phyloP scores from a whole-genome alignment of 805 yeast species.

The Barnettozyma salicaria region DNA sequence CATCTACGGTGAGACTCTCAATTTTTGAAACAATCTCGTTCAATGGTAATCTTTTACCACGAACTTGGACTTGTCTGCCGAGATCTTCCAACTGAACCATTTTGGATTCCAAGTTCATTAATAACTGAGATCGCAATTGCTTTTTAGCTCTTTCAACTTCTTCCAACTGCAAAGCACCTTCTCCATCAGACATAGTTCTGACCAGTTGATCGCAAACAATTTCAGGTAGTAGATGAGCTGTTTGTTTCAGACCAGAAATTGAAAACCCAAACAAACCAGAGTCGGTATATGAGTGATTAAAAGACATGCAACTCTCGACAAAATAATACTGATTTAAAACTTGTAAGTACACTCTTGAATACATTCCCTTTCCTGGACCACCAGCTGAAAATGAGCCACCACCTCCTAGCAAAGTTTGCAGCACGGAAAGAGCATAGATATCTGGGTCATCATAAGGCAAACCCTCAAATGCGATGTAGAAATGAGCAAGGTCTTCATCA shows the following conservation, averaged over 20 bases:
- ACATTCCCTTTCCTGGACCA: slow-evolving; percentile 99
- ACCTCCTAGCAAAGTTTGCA: slow-evolving; percentile 90
- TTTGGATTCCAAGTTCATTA: slow-evolving; percentile 91
- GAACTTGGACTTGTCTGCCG: slow-evolving; percentile 90
- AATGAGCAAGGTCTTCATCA: slow-evolving; percentile 74
- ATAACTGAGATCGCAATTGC: slow-evolving; percentile 77
- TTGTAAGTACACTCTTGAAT: slow-evolving; percentile 84
- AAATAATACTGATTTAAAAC: slow-evolving; percentile 88
- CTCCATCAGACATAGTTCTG: slow-evolving; percentile 40
- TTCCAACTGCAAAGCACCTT: slow-evolving; percentile 55
- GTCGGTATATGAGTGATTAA: slow-evolving; percentile 86
- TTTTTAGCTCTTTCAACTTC: slow-evolving; percentile 90
- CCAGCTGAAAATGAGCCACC: slow-evolving; percentile 98
- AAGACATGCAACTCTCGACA: slow-evolving; percentile 81
- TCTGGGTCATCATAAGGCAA: slow-evolving; percentile 78
- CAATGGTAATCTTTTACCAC: slow-evolving; percentile 67
- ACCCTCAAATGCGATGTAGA: slow-evolving; percentile 86
- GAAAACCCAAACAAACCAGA: slow-evolving; percentile 90
- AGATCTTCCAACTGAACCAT: slow-evolving; percentile 92
- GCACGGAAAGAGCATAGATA: slow-evolving; percentile 81
- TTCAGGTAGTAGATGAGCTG: slow-evolving; percentile 79
- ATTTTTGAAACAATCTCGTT: slow-evolving; percentile 78
- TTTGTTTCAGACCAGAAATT: slow-evolving; percentile 77
- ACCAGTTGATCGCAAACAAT: slow-evolving; percentile 63
- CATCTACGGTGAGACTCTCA: slow-evolving; percentile 57